Evolutionary conservation across 495 filamentous ascomycete species (phyloP), one percentile per base, ranked within the genome.

Genomic region (Aspergillus affinis): DNA sequence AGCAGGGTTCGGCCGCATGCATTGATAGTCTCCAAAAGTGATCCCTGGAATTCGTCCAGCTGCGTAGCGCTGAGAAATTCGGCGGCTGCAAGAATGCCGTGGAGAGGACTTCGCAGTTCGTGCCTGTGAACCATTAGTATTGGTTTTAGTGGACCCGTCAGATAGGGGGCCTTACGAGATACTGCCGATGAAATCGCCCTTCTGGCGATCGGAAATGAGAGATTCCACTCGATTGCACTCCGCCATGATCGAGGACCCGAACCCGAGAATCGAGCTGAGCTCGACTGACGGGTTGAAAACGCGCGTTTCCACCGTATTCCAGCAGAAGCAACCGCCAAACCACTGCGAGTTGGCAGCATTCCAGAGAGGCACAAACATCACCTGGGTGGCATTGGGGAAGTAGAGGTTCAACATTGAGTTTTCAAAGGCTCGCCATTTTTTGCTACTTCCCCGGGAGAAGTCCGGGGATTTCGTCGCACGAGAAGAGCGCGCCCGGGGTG

Each of bases 81-180:
- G 2, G 84, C 84, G 48, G 84, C 86, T 0, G 87, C 88, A 3
- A 92, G 68, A 48, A 92, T 90, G 0, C 90, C 90, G 62, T 92
- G 89, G 7, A 95, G 72, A 2, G 91, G 91, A 18, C 84, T 89
- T 6, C 90, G 82, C 17, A 94, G 76, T 66, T 95, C 91, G 66
- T 95, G 91, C 77, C 61, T 81, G 67, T 27, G 9, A 5, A 47
- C n/a, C 4, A n/a, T 52, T n/a, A 52, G 50, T 27, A 52, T 15
- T n/a, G 17, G 3, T 7, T 29, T 52, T 74, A 29, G 63, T 65
- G 12, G 79, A 75, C 46, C 13, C 15, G 65, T 69, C 4, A 54
- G 55, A 23, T 59, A 52, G 6, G 21, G 52, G 84, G 75, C 29
- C 70, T 64, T 56, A 73, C 52, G 86, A 90, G 17, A 93, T 87